Conservation (phyloP, 352 stramenopile species). For the Phytophthora crassamura region DNA sequence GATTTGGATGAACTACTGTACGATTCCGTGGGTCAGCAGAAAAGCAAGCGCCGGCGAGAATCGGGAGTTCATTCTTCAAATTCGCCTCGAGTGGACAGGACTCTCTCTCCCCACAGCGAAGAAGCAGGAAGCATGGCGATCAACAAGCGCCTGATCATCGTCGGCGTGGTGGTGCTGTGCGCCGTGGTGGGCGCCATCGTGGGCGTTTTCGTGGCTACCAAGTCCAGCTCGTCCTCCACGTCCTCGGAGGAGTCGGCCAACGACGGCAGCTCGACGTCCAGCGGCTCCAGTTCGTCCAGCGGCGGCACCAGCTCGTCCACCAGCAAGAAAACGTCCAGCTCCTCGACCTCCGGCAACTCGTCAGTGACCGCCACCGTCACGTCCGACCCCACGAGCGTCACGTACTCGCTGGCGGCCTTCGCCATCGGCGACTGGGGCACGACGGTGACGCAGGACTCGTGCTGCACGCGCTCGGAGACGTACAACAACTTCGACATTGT, state of each 20-base stretch:
- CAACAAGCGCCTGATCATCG: constrained; percentile 53
- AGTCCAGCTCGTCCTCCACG: constrained; percentile 38
- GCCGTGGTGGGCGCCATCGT: constrained; percentile 54
- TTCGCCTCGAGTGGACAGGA: constrained; percentile 18
- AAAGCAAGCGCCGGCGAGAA: too few relatives aligned
- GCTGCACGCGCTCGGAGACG: constrained; percentile 58
- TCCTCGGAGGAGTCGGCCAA: constrained; percentile 30
- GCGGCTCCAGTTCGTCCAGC: background rate
- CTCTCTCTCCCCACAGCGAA: background rate
- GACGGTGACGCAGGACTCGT: constrained; percentile 67
- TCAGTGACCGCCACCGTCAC: constrained; percentile 27
- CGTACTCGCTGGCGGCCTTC: constrained; percentile 64
- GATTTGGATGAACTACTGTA: too few relatives aligned
- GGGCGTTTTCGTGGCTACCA: constrained; percentile 51
- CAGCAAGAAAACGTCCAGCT: constrained; percentile 29
- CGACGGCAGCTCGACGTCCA: constrained; percentile 8
- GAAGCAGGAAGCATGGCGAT: constrained; percentile 22
- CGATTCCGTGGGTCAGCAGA: constrained; percentile 22
- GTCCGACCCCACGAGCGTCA: constrained; percentile 39
- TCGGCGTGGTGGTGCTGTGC: constrained; percentile 53
- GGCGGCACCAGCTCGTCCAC: constrained; percentile 22
- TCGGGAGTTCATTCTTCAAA: constrained; percentile 13
- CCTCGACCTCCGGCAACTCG: constrained; percentile 20
- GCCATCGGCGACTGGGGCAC: constrained; percentile 83
- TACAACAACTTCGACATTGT: constrained; percentile 73